A percentile compares a stretch with the other conserved stretches of the same genome.
phyloP scores from a whole-genome alignment of 768 basidiomycete genomes.

The Daedaleopsis sinensis region DNA sequence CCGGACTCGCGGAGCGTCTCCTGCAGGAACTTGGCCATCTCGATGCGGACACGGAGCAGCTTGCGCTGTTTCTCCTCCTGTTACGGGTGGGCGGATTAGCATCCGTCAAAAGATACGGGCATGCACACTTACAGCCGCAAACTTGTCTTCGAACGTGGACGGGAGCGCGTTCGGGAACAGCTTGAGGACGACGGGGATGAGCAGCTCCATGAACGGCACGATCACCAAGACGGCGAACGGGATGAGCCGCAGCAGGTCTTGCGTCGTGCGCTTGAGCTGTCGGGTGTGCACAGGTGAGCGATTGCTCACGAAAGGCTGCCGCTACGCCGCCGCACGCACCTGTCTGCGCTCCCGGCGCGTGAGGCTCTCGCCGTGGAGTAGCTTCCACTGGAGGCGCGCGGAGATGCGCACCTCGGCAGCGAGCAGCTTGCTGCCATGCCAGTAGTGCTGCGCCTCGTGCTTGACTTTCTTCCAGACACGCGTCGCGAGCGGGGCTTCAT shows the following conservation, averaged over 20 bases:
- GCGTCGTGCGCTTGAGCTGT: conserved; percentile 90
- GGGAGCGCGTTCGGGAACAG: conserved; percentile 99
- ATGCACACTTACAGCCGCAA: conserved; percentile 68
- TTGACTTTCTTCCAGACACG: conserved; percentile 92
- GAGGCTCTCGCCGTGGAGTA: conserved; percentile 87
- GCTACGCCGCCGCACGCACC: conserved; percentile 43
- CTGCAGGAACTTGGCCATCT: conserved; percentile 99
- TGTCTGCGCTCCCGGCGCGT: conserved; percentile 94
- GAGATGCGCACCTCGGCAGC: conserved; percentile 95
- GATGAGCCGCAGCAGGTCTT: conserved; percentile 88
- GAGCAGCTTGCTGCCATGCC: conserved; percentile 93
- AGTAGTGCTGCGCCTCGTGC: conserved; percentile 95
- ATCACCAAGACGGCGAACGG: conserved; percentile 95
- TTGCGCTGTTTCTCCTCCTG: conserved; percentile 98
- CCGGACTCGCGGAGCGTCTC: conserved; percentile 96
- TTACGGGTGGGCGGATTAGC: background rate
- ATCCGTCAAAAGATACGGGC: background rate
- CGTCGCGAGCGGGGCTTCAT: conserved; percentile 49
- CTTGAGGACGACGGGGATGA: conserved; percentile 94
- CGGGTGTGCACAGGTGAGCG: background rate
- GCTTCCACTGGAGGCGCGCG: conserved; percentile 84
- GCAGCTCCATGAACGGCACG: conserved; percentile 97
- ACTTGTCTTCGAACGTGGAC: conserved; percentile 97
- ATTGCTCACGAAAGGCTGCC: background rate
- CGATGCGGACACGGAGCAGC: conserved; percentile 88